phyloP scores from a whole-genome alignment of 441 rosid species.

The Adansonia grandidieri region DNA sequence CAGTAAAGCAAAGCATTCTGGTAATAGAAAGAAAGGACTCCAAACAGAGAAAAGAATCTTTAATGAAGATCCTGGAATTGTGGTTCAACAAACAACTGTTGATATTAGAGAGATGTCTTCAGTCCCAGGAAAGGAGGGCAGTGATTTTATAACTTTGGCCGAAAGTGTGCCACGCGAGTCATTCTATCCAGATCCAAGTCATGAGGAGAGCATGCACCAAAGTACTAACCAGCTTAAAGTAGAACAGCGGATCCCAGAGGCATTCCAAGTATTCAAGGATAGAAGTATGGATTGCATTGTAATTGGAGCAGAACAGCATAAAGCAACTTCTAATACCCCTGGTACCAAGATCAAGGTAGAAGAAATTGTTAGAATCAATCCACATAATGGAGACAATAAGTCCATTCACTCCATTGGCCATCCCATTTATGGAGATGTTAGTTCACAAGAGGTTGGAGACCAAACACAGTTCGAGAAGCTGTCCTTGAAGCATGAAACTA shows the following conservation, averaged over 20 bases:
- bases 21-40: conserved; percentile 44
- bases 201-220: conserved; percentile 1
- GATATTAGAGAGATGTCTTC: conserved; percentile 21
- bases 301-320: not conserved
- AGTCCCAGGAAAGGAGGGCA: conserved; percentile 6
- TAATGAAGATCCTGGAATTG: conserved; percentile 34
- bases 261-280: conserved; percentile 13
- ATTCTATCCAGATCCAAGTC: not conserved
- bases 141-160: not conserved
- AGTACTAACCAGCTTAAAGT: not conserved
- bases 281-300: not conserved
- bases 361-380: conserved; percentile 2
- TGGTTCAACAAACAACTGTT: conserved; percentile 27
- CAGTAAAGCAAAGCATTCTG: conserved; percentile 37
- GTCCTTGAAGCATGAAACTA: conserved; percentile 12
- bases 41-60: conserved; percentile 26
- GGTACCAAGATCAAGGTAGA: not conserved
- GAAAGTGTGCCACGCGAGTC: conserved; percentile 16
- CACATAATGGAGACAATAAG: conserved; percentile 2
- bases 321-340: not conserved
- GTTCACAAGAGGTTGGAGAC: conserved; percentile 23
- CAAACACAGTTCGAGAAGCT: not conserved
- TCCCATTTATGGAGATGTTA: not conserved
- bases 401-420: not conserved
- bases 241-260: not conserved